phyloP scores from a whole-genome alignment of 495 filamentous ascomycete species.

The Tuber indicum region DNA sequence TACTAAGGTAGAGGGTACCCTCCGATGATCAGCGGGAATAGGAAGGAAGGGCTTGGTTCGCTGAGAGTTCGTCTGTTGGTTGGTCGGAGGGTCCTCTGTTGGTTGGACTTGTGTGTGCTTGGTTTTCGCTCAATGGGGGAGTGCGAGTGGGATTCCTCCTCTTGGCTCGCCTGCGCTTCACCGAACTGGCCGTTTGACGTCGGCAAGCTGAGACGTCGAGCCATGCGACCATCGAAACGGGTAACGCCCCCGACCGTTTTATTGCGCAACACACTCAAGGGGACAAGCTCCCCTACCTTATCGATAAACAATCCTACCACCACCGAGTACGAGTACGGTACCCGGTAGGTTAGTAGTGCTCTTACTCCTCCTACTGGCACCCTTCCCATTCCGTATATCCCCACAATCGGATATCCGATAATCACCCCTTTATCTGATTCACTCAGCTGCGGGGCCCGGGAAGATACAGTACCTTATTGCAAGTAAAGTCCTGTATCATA shows the following conservation, averaged over 20 bases:
- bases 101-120: slow-evolving; percentile 8
- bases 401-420: not conserved
- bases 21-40: not conserved
- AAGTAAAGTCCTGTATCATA: not conserved
- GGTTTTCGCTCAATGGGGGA: slow-evolving; percentile 15
- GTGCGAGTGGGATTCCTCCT: slow-evolving; percentile 24
- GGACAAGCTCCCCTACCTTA: slow-evolving; percentile 24
- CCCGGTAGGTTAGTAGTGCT: not conserved
- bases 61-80: slow-evolving; percentile 16
- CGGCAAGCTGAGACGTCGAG: slow-evolving; percentile 28
- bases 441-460: not conserved
- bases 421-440: not conserved
- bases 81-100: slow-evolving; percentile 26
- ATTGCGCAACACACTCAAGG: slow-evolving; percentile 25
- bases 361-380: not conserved
- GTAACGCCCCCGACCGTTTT: slow-evolving; percentile 30
- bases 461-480: not conserved
- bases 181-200: slow-evolving; percentile 28
- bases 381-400: not conserved
- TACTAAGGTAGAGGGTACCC: slow-evolving; percentile 17
- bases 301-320: slow-evolving; percentile 26
- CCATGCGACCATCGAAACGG: slow-evolving; percentile 31
- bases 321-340: not conserved
- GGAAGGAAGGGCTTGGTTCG: slow-evolving; percentile 17
- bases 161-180: slow-evolving; percentile 18